phyloP scores from a whole-genome alignment of 768 basidiomycete genomes.

The Mrakia frigida region DNA sequence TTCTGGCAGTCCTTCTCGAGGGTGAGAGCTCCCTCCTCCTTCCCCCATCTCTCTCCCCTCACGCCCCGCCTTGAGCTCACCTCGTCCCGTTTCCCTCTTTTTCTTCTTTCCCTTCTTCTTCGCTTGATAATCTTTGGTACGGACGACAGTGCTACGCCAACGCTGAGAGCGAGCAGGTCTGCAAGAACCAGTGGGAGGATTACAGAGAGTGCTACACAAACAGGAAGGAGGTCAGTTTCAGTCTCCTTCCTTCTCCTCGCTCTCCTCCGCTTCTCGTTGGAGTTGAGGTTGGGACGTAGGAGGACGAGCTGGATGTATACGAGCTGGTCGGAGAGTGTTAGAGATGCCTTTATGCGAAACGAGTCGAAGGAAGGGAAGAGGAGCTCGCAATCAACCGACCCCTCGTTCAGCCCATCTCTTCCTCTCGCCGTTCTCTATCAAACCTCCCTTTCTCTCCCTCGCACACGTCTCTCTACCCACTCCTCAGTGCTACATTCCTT shows the following conservation, averaged over 20 bases:
- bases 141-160: not conserved
- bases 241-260: not conserved
- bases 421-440: too few species aligned
- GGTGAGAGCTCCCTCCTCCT: not conserved
- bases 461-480: too few species aligned
- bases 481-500: too few species aligned
- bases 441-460: too few species aligned
- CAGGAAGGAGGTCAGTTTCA: not conserved
- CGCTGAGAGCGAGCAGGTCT: not conserved
- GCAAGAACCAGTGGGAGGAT: not conserved
- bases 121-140: too few species aligned
- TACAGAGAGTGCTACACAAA: not conserved
- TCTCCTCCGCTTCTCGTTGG: not conserved
- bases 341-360: too few species aligned
- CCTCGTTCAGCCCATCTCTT: too few species aligned
- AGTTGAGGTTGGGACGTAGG: not conserved
- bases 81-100: not conserved
- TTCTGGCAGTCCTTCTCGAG: not conserved
- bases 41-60: not conserved
- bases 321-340: too few species aligned
- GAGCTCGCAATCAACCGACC: too few species aligned
- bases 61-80: not conserved
- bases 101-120: not conserved
- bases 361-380: too few species aligned
- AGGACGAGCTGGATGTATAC: not conserved